phyloP scores from a whole-genome alignment of 108 stramenopile species.

The Skeletonema tropicum region DNA sequence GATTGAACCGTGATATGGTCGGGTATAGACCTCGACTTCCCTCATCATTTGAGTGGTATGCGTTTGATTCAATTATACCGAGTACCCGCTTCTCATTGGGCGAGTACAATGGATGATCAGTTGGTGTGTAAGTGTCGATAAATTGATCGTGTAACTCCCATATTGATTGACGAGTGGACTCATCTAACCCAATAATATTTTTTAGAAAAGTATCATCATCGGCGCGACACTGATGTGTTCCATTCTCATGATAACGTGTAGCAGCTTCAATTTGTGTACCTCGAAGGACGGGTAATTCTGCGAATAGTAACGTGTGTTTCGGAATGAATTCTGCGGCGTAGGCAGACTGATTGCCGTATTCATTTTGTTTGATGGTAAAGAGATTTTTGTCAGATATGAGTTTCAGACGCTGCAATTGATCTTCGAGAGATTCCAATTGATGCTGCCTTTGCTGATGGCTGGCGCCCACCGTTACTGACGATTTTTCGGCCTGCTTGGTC shows the following conservation, averaged over 20 bases:
- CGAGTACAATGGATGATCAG: not conserved
- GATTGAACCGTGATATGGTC: constrained; percentile 20
- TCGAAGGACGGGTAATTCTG: not conserved
- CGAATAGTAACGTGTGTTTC: not conserved
- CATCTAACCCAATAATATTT: constrained; percentile 3
- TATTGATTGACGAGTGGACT: not conserved
- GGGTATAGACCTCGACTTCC: constrained; percentile 4
- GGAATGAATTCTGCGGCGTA: not conserved
- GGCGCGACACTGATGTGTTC: constrained; percentile 6
- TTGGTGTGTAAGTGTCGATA: not conserved
- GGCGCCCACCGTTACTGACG: too few relatives aligned
- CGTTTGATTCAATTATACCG: constrained; percentile 18
- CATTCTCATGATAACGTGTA: not conserved
- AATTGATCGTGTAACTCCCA: constrained; percentile 25
- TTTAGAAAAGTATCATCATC: constrained; percentile 11
- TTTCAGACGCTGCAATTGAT: not conserved
- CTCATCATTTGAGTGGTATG: constrained; percentile 14
- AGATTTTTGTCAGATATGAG: not conserved
- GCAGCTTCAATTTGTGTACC: not conserved
- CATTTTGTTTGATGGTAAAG: constrained; percentile 4
- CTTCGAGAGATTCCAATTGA: not conserved
- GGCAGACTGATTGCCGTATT: not conserved
- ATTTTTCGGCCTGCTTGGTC: not conserved
- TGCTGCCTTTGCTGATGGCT: not conserved
- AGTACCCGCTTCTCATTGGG: constrained; percentile 7